Percentiles rank a stretch among this genome's conserved stretches.
phyloP scores from a whole-genome alignment of 2,329 filamentous ascomycete genomes.

The Cercospora citrullina region DNA sequence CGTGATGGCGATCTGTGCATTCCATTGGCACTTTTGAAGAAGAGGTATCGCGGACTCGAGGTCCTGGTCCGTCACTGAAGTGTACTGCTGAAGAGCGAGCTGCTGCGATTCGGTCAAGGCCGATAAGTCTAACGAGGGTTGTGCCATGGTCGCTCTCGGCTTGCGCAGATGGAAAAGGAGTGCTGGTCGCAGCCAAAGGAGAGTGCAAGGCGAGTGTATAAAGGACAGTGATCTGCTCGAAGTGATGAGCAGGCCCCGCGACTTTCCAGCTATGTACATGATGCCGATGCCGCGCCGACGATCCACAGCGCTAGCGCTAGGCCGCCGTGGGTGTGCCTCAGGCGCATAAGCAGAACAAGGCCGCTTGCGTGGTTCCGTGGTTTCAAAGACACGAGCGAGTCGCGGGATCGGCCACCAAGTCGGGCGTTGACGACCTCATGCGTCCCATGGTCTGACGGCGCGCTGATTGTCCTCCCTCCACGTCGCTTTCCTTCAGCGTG shows the following conservation, averaged over 20 bases:
- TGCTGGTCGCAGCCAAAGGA: background rate
- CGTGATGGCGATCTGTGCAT: constrained; percentile 91
- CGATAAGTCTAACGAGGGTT: constrained; percentile 55
- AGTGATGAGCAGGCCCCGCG: background rate
- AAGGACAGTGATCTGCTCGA: background rate
- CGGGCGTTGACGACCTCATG: constrained; percentile 1
- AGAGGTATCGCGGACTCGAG: constrained; percentile 73
- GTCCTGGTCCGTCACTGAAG: constrained; percentile 82
- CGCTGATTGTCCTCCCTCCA: background rate
- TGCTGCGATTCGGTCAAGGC: constrained; percentile 77
- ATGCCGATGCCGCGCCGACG: constrained; percentile 5
- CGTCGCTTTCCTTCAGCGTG: background rate
- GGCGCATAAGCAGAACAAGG: background rate
- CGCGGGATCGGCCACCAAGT: background rate
- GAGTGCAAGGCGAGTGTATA: background rate
- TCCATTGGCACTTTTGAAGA: constrained; percentile 88
- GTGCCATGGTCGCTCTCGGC: constrained; percentile 6
- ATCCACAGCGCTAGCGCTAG: constrained; percentile 3
- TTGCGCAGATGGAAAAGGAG: background rate
- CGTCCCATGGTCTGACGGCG: background rate
- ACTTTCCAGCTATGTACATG: constrained; percentile 4
- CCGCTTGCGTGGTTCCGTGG: background rate
- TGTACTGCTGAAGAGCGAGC: constrained; percentile 82
- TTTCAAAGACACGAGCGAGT: background rate
- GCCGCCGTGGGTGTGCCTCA: background rate